These are phyloP conservation scores for Dovyalis caffra DNA, from an alignment of 345 rosid genomes.

Conservation along the genomic window DNA sequence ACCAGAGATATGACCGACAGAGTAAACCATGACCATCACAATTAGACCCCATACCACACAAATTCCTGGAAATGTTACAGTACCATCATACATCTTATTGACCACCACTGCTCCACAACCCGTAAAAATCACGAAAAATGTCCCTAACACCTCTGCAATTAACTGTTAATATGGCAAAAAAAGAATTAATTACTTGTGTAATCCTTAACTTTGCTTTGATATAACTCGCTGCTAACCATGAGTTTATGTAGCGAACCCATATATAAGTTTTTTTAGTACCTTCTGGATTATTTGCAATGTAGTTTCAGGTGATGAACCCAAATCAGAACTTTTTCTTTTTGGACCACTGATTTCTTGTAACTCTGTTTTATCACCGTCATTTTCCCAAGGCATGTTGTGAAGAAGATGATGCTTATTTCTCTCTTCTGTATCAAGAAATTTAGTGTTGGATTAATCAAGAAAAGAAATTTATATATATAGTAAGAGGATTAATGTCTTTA, in stretches of 20 bases:
- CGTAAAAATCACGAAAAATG: conserved; percentile 19
- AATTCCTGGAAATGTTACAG: conserved; percentile 26
- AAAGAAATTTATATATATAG: neutral
- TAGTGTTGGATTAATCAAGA: neutral
- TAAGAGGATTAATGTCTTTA: too few relatives aligned
- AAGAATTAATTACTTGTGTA: neutral
- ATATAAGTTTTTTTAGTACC: neutral
- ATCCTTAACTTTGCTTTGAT: neutral
- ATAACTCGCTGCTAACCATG: neutral
- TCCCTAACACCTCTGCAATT: conserved; percentile 27
- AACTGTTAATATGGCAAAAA: conserved; percentile 1
- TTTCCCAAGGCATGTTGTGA: neutral
- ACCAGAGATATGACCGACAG: conserved; percentile 28
- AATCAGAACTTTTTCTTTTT: neutral
- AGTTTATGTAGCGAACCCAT: neutral
- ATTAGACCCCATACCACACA: conserved; percentile 24
- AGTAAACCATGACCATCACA: conserved; percentile 29
- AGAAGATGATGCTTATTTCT: neutral
- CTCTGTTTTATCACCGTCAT: too few relatives aligned
- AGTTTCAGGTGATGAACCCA: neutral
- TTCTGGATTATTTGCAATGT: conserved; percentile 13
- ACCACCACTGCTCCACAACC: conserved; percentile 27
- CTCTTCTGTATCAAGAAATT: neutral
- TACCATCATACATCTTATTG: conserved; percentile 21
- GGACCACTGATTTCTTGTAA: too few relatives aligned